phyloP scores from a whole-genome alignment of 768 basidiomycete genomes.

The Suillus tomentosus region DNA sequence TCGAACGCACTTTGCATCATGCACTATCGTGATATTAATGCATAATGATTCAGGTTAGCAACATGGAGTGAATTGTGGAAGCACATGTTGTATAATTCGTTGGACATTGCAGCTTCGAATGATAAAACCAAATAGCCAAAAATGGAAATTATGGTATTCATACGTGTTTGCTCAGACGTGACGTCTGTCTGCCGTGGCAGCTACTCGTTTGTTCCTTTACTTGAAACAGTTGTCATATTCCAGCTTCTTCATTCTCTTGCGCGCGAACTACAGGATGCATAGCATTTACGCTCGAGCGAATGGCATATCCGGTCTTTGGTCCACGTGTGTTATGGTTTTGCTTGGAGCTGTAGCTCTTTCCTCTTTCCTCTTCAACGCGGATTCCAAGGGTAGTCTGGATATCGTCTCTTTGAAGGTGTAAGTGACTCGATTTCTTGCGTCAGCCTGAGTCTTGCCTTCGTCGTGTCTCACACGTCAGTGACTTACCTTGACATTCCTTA shows the following conservation, averaged over 20 bases:
- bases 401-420: constrained; percentile 79
- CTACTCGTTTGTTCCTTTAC: not conserved
- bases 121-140: not conserved
- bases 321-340: constrained; percentile 73
- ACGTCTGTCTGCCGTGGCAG: not conserved
- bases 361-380: constrained; percentile 62
- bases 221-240: not conserved
- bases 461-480: constrained; percentile 14
- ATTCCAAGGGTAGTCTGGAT: constrained; percentile 57
- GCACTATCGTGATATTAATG: not conserved
- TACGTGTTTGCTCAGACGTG: not conserved
- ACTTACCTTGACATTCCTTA: constrained; percentile 27
- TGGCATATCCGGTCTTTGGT: constrained; percentile 71
- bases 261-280: constrained; percentile 52
- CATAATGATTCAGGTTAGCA: not conserved
- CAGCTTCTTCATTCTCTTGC: no score
- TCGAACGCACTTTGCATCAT: not conserved
- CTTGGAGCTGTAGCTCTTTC: constrained; percentile 73
- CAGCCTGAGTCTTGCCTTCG: constrained; percentile 14
- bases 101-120: not conserved
- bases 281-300: constrained; percentile 70
- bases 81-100: not conserved
- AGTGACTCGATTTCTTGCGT: constrained; percentile 28
- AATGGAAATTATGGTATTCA: constrained; percentile 7
- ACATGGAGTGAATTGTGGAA: not conserved